phyloP scores from a whole-genome alignment of 2,329 filamentous ascomycete species.

The Madurella fahalii region DNA sequence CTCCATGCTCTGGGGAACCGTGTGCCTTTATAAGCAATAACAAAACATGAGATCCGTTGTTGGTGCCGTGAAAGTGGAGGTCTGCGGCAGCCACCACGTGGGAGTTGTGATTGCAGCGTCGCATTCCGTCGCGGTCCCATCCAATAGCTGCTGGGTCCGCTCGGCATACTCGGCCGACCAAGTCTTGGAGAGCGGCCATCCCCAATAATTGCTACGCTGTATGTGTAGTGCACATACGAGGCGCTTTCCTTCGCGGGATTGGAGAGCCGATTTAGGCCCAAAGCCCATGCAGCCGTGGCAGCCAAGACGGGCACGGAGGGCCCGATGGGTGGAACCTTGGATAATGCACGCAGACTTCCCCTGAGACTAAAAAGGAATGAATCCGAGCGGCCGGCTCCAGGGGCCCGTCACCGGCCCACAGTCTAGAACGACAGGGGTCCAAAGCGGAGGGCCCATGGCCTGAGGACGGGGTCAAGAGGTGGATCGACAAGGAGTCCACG shows the following conservation, averaged over 20 bases:
- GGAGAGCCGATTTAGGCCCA: slow-evolving; percentile 3
- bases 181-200: background rate
- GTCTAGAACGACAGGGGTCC: too few relatives aligned
- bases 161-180: background rate
- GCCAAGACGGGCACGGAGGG: background rate
- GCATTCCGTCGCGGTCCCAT: background rate
- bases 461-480: too few relatives aligned
- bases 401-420: background rate
- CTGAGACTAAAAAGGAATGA: background rate
- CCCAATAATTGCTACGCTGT: too few relatives aligned
- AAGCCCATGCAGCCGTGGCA: too few relatives aligned
- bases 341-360: background rate
- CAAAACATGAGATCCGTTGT: too few relatives aligned
- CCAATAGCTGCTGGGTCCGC: background rate
- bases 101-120: slow-evolving; percentile 7
- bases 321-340: background rate
- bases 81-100: background rate
- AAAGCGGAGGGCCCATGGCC: too few relatives aligned
- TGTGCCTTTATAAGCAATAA: too few relatives aligned
- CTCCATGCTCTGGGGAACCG: too few relatives aligned
- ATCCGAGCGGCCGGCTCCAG: background rate
- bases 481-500: too few relatives aligned
- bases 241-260: background rate
- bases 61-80: background rate
- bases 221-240: background rate